Percentiles rank a stretch among this genome's conserved stretches.
Evolutionary conservation across 2,329 filamentous ascomycete species (phyloP).

Genomic region (Penicillium sp.): DNA sequence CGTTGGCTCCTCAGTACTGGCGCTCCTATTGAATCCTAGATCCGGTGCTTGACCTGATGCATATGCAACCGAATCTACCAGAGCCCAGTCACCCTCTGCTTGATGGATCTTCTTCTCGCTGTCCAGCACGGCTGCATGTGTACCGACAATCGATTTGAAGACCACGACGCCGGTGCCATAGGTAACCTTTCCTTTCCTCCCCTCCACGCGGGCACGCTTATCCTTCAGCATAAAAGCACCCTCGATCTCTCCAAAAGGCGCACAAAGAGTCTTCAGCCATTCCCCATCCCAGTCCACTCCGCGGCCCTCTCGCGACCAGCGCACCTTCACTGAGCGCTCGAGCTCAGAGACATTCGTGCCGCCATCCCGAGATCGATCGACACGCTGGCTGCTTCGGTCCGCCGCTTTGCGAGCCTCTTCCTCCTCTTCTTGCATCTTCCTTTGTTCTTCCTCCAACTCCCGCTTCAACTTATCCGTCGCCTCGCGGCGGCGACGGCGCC

Average conservation of each 20-base stretch:
- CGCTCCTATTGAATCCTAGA: constrained; percentile 25
- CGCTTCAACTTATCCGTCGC: constrained; percentile 50
- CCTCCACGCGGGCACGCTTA: constrained; percentile 54
- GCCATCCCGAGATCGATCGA: constrained; percentile 39
- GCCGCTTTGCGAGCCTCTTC: constrained; percentile 46
- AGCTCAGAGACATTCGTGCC: constrained; percentile 52
- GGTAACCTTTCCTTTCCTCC: constrained; percentile 53
- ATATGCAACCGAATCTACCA: constrained; percentile 59
- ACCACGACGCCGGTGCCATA: constrained; percentile 58
- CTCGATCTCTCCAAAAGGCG: constrained; percentile 59
- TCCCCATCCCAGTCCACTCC: constrained; percentile 52
- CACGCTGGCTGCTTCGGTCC: constrained; percentile 33
- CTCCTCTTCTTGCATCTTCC: constrained; percentile 40
- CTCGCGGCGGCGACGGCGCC: constrained; percentile 53
- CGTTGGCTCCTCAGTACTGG: constrained; percentile 9
- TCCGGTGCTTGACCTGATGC: constrained; percentile 57
- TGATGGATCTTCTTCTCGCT: constrained; percentile 40
- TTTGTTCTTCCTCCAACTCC: constrained; percentile 45
- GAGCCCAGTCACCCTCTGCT: constrained; percentile 46
- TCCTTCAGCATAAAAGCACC: constrained; percentile 57
- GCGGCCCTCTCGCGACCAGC: constrained; percentile 54
- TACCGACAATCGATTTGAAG: constrained; percentile 59
- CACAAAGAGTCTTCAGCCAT: constrained; percentile 50
- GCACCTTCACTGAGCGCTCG: constrained; percentile 60
- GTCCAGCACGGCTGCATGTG: constrained; percentile 58